Base-by-base conservation (phyloP, 129 eudicot genomes). In the Chrysanthemum makinoi region DNA sequence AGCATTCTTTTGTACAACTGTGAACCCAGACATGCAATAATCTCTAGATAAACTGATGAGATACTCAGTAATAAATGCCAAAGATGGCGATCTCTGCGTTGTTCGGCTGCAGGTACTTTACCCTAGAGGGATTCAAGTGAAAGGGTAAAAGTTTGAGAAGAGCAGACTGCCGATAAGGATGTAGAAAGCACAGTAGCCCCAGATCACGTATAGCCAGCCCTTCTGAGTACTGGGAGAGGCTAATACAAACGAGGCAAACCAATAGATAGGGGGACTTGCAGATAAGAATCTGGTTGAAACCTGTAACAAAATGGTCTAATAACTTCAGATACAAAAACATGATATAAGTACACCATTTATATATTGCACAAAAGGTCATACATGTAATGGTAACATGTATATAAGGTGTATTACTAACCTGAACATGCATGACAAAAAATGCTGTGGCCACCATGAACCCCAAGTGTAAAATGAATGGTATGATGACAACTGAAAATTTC, bases 401-500 rank as follows among this genome's bases (percentile, higher is more conserved):
- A 72, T 19, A 20, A 47, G 50, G 10, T 62, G 39, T 46, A 63
- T 6, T 47, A 30, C 77, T 69, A n/a, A 94, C 98, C 97, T 94
- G 98, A 71, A 94, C 97, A 82, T 94, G 98, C 97, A 90, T 90
- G 72, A 90, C 98, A 58, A 94, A 81, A 79, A 86, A 87, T 10
- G 96, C 93, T 8, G 92, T 86, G 33, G 88, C 96, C 28, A 81
- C 83, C 98, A 90, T 87, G 87, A 94, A 94, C 67, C 75, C 84
- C 78, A 86, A 73, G 89, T 94, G 98, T 46, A 90, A 69, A 76
- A 89, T 78, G 58, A 86, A 87, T 1, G 98, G 97, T 64, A 94
- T 79, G 87, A 94, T 69, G 69, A 68, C 68, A 24, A 79, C 72
- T 3, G 93, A 78, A 43, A 68, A 69, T 62, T 61, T 79, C 57